These are phyloP conservation scores for Pilasporangium apinafurcum DNA, from an alignment of 352 stramenopile genomes.

Conservation along the genomic window DNA sequence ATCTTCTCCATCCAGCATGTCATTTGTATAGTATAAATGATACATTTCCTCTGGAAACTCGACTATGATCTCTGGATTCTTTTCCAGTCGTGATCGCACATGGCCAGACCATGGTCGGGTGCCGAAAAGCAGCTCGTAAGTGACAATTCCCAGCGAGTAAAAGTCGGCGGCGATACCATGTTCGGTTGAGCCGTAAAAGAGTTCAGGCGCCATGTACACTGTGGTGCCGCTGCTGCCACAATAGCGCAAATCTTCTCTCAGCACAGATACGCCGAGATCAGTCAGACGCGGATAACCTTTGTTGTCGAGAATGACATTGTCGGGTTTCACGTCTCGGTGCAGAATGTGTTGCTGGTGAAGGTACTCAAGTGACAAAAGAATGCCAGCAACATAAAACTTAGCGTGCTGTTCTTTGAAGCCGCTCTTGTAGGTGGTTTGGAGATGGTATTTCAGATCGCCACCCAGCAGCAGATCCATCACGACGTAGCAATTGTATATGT, in stretches of 20 bases:
- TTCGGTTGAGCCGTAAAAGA: slow-evolving; percentile 43
- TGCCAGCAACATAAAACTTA: slow-evolving; percentile 56
- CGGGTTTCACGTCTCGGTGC: slow-evolving; percentile 80
- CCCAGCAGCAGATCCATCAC: slow-evolving; percentile 72
- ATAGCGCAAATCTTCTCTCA: slow-evolving; percentile 30
- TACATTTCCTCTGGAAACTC: slow-evolving; percentile 17
- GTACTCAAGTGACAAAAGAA: slow-evolving; percentile 59
- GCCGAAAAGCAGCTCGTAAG: slow-evolving; percentile 43
- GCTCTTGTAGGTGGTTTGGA: slow-evolving; percentile 29
- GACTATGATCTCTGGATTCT: slow-evolving; percentile 14
- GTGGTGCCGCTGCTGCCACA: slow-evolving; percentile 53
- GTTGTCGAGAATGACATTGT: slow-evolving; percentile 84
- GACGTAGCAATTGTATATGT: slow-evolving; percentile 63
- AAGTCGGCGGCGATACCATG: slow-evolving; percentile 57
- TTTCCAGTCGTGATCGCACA: slow-evolving; percentile 24
- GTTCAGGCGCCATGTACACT: slow-evolving; percentile 69
- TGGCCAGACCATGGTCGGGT: slow-evolving; percentile 33
- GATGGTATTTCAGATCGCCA: slow-evolving; percentile 68
- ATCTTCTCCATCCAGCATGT: slow-evolving; percentile 30
- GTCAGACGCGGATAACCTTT: slow-evolving; percentile 65
- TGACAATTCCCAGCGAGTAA: slow-evolving; percentile 55
- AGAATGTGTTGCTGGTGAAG: slow-evolving; percentile 60
- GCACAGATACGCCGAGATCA: slow-evolving; percentile 69
- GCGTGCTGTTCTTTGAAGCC: slow-evolving; percentile 50
- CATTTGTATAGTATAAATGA: slow-evolving; percentile 41